Evolutionary conservation across 805 yeast species (phyloP).

Genomic region (fission yeast (Schizosaccharomyces pombe)): DNA sequence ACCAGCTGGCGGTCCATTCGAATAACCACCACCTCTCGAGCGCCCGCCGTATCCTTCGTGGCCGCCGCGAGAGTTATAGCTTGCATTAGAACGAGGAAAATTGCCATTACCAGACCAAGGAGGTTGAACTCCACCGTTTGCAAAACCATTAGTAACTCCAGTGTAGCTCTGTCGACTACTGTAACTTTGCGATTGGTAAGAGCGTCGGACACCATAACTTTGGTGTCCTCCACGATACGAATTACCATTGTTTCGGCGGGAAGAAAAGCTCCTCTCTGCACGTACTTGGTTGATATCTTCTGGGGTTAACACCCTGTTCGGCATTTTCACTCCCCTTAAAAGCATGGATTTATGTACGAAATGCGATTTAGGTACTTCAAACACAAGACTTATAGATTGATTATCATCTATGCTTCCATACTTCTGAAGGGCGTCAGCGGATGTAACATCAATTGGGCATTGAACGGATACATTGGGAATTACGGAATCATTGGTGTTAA

Average conservation of each 20-base stretch:
- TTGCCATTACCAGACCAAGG: not conserved
- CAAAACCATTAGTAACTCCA: not conserved
- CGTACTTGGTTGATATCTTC: constrained; percentile 44
- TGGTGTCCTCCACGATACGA: constrained; percentile 10
- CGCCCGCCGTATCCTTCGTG: too few relatives aligned
- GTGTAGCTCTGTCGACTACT: not conserved
- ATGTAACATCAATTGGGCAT: constrained; percentile 7
- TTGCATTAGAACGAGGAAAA: not conserved
- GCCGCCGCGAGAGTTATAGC: not conserved
- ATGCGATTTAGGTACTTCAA: constrained; percentile 34
- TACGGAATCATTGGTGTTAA: constrained; percentile 9
- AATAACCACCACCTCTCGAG: too few relatives aligned
- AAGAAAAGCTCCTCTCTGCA: not conserved
- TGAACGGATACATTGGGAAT: constrained; percentile 7
- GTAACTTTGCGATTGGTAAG: not conserved
- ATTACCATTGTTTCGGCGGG: constrained; percentile 19
- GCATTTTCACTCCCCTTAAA: constrained; percentile 52
- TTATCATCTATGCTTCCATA: constrained; percentile 21
- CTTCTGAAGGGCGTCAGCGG: constrained; percentile 3
- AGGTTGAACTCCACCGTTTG: not conserved
- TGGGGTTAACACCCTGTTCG: constrained; percentile 33
- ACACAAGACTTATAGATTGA: constrained; percentile 24
- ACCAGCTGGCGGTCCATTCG: too few relatives aligned
- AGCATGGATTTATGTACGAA: constrained; percentile 55
- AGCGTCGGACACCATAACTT: constrained; percentile 2